Base-by-base conservation (phyloP, 2,329 filamentous ascomycete species). In the Botryotinia narcissicola region DNA sequence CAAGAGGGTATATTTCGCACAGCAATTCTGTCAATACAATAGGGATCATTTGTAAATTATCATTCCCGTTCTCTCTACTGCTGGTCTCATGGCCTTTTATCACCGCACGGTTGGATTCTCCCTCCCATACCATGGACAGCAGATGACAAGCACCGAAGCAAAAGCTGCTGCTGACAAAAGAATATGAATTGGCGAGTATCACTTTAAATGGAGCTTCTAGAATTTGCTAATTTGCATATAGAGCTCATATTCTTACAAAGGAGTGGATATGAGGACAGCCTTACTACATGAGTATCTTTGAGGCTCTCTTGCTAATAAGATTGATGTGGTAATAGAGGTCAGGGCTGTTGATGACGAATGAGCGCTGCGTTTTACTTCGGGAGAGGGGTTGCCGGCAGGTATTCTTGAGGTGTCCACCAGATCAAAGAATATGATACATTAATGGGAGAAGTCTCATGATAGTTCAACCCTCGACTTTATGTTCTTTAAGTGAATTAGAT, bases 351-450 rank as follows among this genome's bases (percentile, higher is more conserved):
- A 51, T n/a, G 48, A 51, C n/a, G 22, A 25, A 48, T 12, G 22
- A n/a, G 48, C 48, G 10, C 25, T n/a, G 48, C 10, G 3, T n/a
- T 51, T n/a, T n/a, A 5, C 9, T 12, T 12, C 6, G 9, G 22
- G 22, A 0, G 1, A 51, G 22, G 10, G 22, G 6, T n/a, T n/a
- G 2, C 4, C 9, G 25, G 25, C 10, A 12, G 1, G 22, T n/a
- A 51, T n/a, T 1, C 5, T 1, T 51, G 9, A 51, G 10, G 25
- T n/a, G n/a, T n/a, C n/a, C n/a, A n/a, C n/a, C n/a, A n/a, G n/a
- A n/a, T 51, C 22, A 14, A 51, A 51, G 1, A n/a, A n/a, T n/a
- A n/a, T 51, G 48, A 51, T 5, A 3, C 10, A 14, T n/a, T 2
- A 51, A n/a, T n/a, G 48, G 25, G 48, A 25, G 22, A 51, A 1